Conservation (phyloP, 177 flowering plant genomes). For the Vitis hybrid region DNA sequence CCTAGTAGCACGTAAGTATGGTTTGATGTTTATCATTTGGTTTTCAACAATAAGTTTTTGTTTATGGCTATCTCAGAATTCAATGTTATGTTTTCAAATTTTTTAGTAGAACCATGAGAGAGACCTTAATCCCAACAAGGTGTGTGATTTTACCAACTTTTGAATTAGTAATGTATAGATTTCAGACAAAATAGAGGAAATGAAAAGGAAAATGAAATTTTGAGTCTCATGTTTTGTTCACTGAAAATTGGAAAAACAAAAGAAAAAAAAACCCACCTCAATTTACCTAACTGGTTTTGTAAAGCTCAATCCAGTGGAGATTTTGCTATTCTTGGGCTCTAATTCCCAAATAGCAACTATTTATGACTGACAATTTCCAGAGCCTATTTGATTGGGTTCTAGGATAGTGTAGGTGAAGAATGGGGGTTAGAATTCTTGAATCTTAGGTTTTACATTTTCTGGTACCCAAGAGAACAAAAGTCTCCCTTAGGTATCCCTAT, state of each 20-base stretch:
- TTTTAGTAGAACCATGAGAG: constrained; percentile 11
- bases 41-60: background rate
- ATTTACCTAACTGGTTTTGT: background rate
- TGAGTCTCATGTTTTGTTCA: background rate
- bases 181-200: background rate
- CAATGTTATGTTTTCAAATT: background rate
- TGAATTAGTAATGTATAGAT: background rate
- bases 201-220: background rate
- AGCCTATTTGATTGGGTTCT: no score
- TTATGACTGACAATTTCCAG: no score
- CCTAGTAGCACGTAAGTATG: constrained; percentile 11
- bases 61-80: background rate
- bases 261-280: background rate
- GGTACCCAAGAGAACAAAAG: no score
- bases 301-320: no score
- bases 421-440: background rate
- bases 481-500: no score
- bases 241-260: no score
- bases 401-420: no score
- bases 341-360: no score
- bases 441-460: constrained; percentile 8
- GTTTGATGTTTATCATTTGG: background rate
- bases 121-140: constrained; percentile 9
- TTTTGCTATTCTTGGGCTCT: no score
- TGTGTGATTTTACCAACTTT: background rate